Base-by-base conservation (phyloP, 441 rosid genomes). In the Erodium texanum region DNA sequence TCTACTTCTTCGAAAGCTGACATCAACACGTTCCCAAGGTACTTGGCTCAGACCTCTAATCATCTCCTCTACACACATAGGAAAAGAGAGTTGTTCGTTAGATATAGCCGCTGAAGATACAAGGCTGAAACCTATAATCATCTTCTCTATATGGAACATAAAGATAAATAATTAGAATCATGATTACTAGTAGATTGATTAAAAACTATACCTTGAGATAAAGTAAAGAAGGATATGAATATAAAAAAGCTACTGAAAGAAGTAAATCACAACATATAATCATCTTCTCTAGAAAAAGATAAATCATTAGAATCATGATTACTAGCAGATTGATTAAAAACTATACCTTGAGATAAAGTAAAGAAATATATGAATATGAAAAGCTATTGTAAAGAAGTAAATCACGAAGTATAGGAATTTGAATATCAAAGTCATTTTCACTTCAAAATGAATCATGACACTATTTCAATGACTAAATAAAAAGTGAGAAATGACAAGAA, bases 21-120 rank as follows among this genome's bases (percentile, higher is more conserved):
- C 97, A 76, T 90, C 94, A 45, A 93, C 83, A 65, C 97, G 86
- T 77, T 93, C 96, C 98, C 98, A 90, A 16, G 87, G 79, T 69
- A 93, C 84, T 76, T 89, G 96, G 43, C 79, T 76, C 8, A 93
- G 89, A 68, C 96, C 97, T 71, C 76, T 83, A 63, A 93, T 84
- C 94, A 90, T 90, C 82, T 84, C 86, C 86, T 93, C 97, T 88
- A 69, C 77, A 80, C 77, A 80, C 41, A 68, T 24, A 66, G 69
- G 58, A 77, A 20, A 29, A 64, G 58, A 66, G 11, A 9, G 74
- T 14, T 24, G 20, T 45, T 11, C 14, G 27, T 15, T 58, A 73
- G n/a, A n/a, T n/a, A n/a, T n/a, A n/a, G n/a, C n/a, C n/a, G n/a
- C n/a, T n/a, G n/a, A n/a, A n/a, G n/a, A n/a, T n/a, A n/a, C n/a